Base-by-base conservation (phyloP, 2,329 filamentous ascomycete genomes). In the Neonectria neomacrospora region DNA sequence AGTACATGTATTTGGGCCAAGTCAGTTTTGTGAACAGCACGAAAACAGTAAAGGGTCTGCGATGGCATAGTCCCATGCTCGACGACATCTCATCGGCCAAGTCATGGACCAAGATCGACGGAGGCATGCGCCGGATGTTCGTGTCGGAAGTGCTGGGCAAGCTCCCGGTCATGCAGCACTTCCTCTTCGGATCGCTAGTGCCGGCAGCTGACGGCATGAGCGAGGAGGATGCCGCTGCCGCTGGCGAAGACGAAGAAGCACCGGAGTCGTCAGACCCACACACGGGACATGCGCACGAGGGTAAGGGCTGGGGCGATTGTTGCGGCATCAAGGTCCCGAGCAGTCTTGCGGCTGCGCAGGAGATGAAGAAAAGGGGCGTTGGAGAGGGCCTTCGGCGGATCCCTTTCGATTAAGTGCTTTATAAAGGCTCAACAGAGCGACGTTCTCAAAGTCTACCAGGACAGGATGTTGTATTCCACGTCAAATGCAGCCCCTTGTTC, bases 31-130 rank as follows among this genome's bases (percentile, higher is more conserved):
- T 99, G 61, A 97, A 98, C 80, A 92, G 90, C 70, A 96, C 97
- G 62, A 99, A 99, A 83, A 97, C 93, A 1, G 94, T 97, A 61
- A 93, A 96, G 74, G 95, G 94, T 1, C 81, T 99, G 64, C 87
- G 96, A 47, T 99, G 96, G 96, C 96, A 99, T 74, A 94, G 91
- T 67, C 96, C 96, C 3, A 98, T 99, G 96, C 87, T 99, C 18
- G 96, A 99, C 76, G 96, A 99, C 77, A 99, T 99, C 68, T 96
- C 92, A 3, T 90, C 93, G 1, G 91, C 95, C 16, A 94, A 93
- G 77, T 92, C 85, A 41, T 99, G 96, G 96, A 82, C 80, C 68
- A 99, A 99, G 83, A 91, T 99, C 53, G 94, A 98, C 77, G 91
- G 86, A 26, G 96, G 96, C 7, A 98, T 99, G 96, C 87, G 92